Conservation (phyloP, 192 early-diverging fungal species). For the Mortierella hygrophila region DNA sequence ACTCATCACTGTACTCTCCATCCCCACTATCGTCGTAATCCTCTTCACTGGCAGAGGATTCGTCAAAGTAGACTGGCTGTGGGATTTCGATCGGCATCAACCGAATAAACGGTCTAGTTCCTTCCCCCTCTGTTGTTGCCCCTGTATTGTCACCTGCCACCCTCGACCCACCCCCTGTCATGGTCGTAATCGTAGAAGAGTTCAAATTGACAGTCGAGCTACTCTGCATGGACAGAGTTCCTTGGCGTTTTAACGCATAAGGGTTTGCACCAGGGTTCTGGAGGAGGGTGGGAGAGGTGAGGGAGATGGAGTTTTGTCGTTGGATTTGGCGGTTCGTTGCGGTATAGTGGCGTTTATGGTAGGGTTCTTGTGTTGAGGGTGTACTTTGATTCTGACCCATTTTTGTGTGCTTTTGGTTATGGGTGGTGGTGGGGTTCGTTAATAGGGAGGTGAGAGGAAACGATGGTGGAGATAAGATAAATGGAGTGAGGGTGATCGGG, state of each 20-base stretch:
- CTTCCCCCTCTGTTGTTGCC: background rate
- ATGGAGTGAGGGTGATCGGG: background rate
- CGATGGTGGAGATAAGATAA: background rate
- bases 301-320: constrained; percentile 47
- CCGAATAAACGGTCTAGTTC: constrained; percentile 21
- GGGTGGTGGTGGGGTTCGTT: background rate
- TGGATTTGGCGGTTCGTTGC: constrained; percentile 39
- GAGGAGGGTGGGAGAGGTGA: constrained; percentile 20
- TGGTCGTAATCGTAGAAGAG: background rate
- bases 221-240: constrained; percentile 7
- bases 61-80: constrained; percentile 29
- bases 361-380: constrained; percentile 14
- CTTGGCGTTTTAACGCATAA: background rate
- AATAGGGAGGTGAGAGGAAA: background rate
- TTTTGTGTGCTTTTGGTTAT: background rate
- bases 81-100: constrained; percentile 34
- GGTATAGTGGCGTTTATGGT: constrained; percentile 47
- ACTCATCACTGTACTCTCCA: background rate
- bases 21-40: background rate
- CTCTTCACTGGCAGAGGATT: constrained; percentile 13
- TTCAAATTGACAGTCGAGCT: background rate
- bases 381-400: constrained; percentile 49
- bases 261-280: background rate
- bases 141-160: no score
- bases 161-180: background rate